Evolutionary conservation across 371 early-diverging fungal genomes (phyloP).

Genomic region (Conidiobolus incongruus): DNA sequence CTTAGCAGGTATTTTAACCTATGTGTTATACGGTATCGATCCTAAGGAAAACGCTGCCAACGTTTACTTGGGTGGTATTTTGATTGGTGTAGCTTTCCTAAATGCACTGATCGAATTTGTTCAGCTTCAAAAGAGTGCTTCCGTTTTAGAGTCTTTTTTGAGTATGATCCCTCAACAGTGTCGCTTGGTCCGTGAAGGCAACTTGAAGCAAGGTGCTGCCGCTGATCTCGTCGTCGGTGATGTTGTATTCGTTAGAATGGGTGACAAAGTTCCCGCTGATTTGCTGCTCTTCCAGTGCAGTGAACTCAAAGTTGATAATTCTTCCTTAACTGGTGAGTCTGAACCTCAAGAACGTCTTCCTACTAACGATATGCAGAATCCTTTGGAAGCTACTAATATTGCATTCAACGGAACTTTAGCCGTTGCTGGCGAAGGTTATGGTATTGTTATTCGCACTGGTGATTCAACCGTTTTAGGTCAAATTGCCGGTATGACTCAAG

Average conservation of each 20-base stretch:
- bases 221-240: conserved; percentile 66
- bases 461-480: conserved; percentile 83
- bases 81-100: conserved; percentile 64
- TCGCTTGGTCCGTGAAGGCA: conserved; percentile 49
- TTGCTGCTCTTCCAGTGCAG: conserved; percentile 35
- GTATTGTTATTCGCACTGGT: conserved; percentile 79
- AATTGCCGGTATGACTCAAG: conserved; percentile 70
- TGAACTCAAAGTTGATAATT: conserved; percentile 90
- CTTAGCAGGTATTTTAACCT: conserved; percentile 55
- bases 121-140: conserved; percentile 65
- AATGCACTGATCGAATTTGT: conserved; percentile 84
- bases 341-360: conserved; percentile 66
- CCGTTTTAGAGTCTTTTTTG: conserved; percentile 73
- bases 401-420: conserved; percentile 71
- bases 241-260: conserved; percentile 61
- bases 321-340: conserved; percentile 86
- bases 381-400: conserved; percentile 78
- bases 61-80: conserved; percentile 71
- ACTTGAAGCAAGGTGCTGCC: conserved; percentile 31
- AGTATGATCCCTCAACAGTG: conserved; percentile 69
- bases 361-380: conserved; percentile 32
- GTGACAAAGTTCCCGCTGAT: conserved; percentile 92
- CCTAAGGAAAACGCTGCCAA: conserved; percentile 33
- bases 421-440: conserved; percentile 73
- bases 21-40: conserved; percentile 52